phyloP scores from a whole-genome alignment of 2,329 filamentous ascomycete genomes.

The Mollisia scopiformis region DNA sequence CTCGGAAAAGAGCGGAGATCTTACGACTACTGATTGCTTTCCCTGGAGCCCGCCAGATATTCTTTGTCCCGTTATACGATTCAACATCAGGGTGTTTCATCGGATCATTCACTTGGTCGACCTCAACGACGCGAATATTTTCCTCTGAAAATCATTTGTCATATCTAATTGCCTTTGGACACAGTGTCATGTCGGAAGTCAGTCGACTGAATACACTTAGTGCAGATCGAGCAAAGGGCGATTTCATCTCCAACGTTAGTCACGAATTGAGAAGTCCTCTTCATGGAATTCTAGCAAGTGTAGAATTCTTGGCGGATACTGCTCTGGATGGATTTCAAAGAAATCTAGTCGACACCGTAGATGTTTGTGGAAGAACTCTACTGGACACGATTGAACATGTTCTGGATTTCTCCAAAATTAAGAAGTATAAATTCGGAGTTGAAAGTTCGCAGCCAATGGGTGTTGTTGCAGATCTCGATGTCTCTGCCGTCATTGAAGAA shows the following conservation, averaged over 20 bases:
- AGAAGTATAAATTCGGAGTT: slow-evolving; percentile 26
- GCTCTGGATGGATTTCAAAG: slow-evolving; percentile 35
- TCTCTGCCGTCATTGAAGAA: slow-evolving; percentile 39
- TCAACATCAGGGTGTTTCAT: slow-evolving; percentile 49
- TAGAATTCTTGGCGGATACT: slow-evolving; percentile 51
- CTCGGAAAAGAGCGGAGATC: slow-evolving; percentile 27
- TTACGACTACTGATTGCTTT: slow-evolving; percentile 40
- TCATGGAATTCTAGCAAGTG: slow-evolving; percentile 56
- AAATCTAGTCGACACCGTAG: slow-evolving; percentile 37
- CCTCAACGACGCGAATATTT: slow-evolving; percentile 40
- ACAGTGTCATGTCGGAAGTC: slow-evolving; percentile 56
- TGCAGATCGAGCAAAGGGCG: slow-evolving; percentile 53
- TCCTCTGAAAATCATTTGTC: slow-evolving; percentile 38
- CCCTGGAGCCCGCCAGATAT: slow-evolving; percentile 47
- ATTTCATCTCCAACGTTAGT: slow-evolving; percentile 59
- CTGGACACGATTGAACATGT: slow-evolving; percentile 42
- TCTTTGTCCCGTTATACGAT: slow-evolving; percentile 52
- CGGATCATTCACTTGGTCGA: slow-evolving; percentile 51
- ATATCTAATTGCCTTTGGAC: slow-evolving; percentile 45
- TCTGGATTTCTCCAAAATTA: slow-evolving; percentile 42
- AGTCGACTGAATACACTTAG: slow-evolving; percentile 52
- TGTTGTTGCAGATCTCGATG: slow-evolving; percentile 33
- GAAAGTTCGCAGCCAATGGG: slow-evolving; percentile 24
- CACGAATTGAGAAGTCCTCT: slow-evolving; percentile 59
- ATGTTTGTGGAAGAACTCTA: slow-evolving; percentile 38